Percentiles rank a stretch among this genome's conserved stretches.
These are phyloP conservation scores for Fomitiporia mediterranea DNA, from an alignment of 1,284 basidiomycete genomes.

Conservation along the genomic window DNA sequence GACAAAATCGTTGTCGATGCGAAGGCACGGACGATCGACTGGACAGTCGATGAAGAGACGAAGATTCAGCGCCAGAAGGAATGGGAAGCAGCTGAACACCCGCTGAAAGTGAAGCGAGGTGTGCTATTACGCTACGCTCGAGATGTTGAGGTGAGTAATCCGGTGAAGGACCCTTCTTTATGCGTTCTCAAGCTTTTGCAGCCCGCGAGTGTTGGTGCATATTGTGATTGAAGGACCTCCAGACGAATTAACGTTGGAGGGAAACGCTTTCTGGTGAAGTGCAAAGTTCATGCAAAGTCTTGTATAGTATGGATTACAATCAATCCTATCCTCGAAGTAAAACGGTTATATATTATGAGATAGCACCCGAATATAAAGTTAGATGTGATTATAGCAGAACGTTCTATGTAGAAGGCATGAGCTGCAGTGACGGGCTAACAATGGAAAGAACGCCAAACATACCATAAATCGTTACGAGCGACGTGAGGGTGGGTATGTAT, in stretches of 20 bases:
- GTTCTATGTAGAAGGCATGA: background rate
- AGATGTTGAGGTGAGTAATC: conserved; percentile 67
- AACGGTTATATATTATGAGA: background rate
- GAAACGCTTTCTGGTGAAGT: background rate
- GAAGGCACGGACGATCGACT: conserved; percentile 72
- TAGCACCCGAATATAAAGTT: background rate
- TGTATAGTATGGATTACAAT: conserved; percentile 1
- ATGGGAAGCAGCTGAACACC: conserved; percentile 69
- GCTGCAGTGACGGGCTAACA: too few species aligned
- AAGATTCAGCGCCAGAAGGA: conserved; percentile 61
- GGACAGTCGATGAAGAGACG: conserved; percentile 81
- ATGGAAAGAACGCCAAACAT: background rate
- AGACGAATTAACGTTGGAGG: background rate
- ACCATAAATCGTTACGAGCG: background rate
- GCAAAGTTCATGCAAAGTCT: background rate
- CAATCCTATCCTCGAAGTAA: background rate
- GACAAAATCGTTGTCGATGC: conserved; percentile 84
- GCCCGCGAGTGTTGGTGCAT: conserved; percentile 76
- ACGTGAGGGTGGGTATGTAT: background rate
- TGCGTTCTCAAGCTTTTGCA: conserved; percentile 28
- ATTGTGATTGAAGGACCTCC: conserved; percentile 49
- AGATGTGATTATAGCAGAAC: background rate
- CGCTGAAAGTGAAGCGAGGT: conserved; percentile 69
- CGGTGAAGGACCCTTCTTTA: conserved; percentile 20
- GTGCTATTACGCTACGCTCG: conserved; percentile 72